A percentile compares a stretch with the other conserved stretches of the same genome.
phyloP scores from a whole-genome alignment of 768 basidiomycete genomes.

The Phanerochaete carnosa region DNA sequence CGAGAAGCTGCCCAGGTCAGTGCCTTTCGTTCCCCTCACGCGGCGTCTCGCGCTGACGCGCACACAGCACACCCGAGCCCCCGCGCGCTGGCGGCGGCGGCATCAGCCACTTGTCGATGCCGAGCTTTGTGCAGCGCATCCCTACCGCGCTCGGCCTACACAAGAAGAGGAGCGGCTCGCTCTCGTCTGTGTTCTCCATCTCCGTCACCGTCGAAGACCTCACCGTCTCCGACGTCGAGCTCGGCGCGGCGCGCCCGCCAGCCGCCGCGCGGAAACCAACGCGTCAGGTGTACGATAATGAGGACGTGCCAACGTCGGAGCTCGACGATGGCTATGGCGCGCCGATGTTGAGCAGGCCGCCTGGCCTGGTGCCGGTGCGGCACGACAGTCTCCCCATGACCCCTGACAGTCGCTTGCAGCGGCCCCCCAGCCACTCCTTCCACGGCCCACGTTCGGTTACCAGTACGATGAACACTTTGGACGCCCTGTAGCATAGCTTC shows the following conservation, averaged over 20 bases:
- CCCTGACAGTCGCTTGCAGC: neutral
- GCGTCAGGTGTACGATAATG: neutral
- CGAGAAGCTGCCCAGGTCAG: neutral
- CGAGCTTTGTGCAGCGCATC: neutral
- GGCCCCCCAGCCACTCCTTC: neutral
- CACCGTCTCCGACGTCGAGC: neutral
- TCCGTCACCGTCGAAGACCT: neutral
- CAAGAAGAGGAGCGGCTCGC: neutral
- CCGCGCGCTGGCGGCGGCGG: neutral
- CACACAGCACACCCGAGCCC: neutral
- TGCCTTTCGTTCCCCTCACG: neutral
- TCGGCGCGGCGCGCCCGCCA: neutral
- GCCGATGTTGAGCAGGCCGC: neutral
- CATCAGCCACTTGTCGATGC: neutral
- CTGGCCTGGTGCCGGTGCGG: neutral
- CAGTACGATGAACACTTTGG: neutral
- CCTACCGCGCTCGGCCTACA: neutral
- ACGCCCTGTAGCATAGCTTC: neutral
- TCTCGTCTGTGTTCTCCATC: neutral
- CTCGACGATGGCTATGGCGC: neutral
- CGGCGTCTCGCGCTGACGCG: neutral
- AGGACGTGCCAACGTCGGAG: neutral
- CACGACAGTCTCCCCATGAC: neutral
- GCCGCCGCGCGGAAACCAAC: neutral
- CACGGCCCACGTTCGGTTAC: neutral